Base-by-base conservation (phyloP, 2,329 filamentous ascomycete species). In the Penicillium crustosum region DNA sequence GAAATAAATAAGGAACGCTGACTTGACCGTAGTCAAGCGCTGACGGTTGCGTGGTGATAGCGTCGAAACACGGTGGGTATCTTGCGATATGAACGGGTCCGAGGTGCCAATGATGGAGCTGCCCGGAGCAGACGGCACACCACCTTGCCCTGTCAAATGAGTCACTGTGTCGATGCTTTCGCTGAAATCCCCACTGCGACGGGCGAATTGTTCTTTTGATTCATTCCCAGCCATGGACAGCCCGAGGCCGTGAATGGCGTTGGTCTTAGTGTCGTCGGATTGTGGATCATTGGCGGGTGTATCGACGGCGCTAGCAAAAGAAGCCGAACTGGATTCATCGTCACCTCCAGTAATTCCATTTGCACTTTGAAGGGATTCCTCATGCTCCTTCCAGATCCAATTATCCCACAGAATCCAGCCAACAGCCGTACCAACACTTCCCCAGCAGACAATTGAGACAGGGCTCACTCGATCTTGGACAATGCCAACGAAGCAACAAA, bases 321-420 rank as follows among this genome's bases (percentile, higher is more conserved):
- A 79, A 53, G 74, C 74, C 0, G 74, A 73, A 58, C 74, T 79
- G 9, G 76, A 78, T 10, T 69, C 72, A 50, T 78, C 77, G 49
- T 75, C 73, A 0, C 65, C 70, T n/a, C 70, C 74, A 10, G 61
- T 59, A 17, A 59, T 57, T 23, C 66, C 70, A 59, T 75, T 68
- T 13, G 59, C 56, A 42, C 62, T 66, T 43, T 67, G 63, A 6
- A 66, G 57, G 13, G 68, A 64, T 70, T 67, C 81, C 76, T 54
- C 78, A 70, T 89, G 83, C 66, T 89, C 86, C 68, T 89, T 83
- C 54, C 89, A 87, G 54, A 94, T 85, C 94, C 93, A 97, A 70
- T 85, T 86, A 68, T 97, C 93, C 89, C 93, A 96, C 9, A 97
- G 74, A 17, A 91, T 79, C 93, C 93, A 99, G 15, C 93, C 93